Base-by-base conservation (phyloP, 257 asterid species). In the Jacaranda copaia region DNA sequence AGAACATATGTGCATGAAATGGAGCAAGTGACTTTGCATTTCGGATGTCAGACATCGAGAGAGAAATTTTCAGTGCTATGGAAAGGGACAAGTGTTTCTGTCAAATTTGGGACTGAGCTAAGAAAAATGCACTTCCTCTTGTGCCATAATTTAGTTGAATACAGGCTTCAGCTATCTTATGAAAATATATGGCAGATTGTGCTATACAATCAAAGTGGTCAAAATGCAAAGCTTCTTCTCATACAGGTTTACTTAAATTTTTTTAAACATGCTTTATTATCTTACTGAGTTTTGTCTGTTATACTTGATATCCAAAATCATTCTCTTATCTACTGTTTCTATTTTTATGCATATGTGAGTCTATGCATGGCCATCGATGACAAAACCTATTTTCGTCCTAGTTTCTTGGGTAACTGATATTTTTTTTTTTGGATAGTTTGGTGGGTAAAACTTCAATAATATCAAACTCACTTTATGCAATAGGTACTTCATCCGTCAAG, bases 141-240 rank as follows among this genome's bases (percentile, higher is more conserved):
- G 39, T 14, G 59, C 58, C 25, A 52, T 55, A 57, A 35, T 53
- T 79, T 80, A 8, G 68, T 40, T 40, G 84, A 87, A 2, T 90
- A 90, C 82, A 89, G 80, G 87, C 97, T 94, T 73, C 96, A 94
- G 81, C 93, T 94, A 38, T 87, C 87, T 6, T 74, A 82, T 76
- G 96, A 91, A 70, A 90, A 83, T 81, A 81, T 95, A 65, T 87
- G 98, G 97, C 88, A 89, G 85, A 81, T 91, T 14, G 89, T 88
- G 79, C 80, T 89, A 5, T 87, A 78, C 77, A 45, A 64, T 71
- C 69, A 88, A 38, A 60, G 9, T 68, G 69, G 76, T 77, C 86
- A 40, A 72, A 59, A 61, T 16, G 64, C 68, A 14, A 85, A 80
- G 77, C 46, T 78, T 76, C 90, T 95, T 51, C 86, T 89, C 80